A percentile compares a stretch with the other conserved stretches of the same genome.
phyloP scores from a whole-genome alignment of 306 rosid species.

The Luffa aegyptiaca region DNA sequence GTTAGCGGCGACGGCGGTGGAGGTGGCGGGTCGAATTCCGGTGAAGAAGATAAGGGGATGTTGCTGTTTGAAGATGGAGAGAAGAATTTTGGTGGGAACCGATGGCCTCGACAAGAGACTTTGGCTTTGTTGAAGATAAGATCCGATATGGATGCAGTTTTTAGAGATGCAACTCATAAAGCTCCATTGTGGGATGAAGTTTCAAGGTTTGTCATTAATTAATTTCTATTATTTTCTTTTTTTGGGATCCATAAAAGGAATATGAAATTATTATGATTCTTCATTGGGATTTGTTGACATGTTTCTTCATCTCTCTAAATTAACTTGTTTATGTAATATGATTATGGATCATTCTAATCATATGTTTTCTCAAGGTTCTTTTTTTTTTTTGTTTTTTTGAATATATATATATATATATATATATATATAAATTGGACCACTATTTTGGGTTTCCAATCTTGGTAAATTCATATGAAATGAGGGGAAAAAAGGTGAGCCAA shows the following conservation, averaged over 20 bases:
- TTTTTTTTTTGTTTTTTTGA: neutral
- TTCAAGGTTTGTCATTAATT: conserved; percentile 36
- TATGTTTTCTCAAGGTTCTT: neutral
- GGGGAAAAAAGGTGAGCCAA: neutral
- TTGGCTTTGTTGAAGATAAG: conserved; percentile 77
- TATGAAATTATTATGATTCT: neutral
- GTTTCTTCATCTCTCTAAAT: neutral
- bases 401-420: neutral
- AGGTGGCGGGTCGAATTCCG: conserved; percentile 45
- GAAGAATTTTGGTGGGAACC: conserved; percentile 64
- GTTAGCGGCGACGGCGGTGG: conserved; percentile 18
- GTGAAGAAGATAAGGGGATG: conserved; percentile 45
- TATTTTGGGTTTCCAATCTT: neutral
- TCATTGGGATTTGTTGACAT: neutral
- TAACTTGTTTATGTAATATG: neutral
- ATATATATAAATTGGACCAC: neutral
- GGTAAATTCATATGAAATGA: neutral
- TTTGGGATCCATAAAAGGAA: neutral
- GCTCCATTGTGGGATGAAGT: conserved; percentile 98
- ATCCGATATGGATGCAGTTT: conserved; percentile 85
- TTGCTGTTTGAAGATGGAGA: conserved; percentile 36
- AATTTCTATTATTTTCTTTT: neutral
- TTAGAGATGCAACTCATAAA: conserved; percentile 78
- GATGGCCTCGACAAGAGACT: conserved; percentile 94
- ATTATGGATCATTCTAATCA: neutral